phyloP scores from a whole-genome alignment of 306 rosid genomes.

The Ammopiptanthus mongolicus region DNA sequence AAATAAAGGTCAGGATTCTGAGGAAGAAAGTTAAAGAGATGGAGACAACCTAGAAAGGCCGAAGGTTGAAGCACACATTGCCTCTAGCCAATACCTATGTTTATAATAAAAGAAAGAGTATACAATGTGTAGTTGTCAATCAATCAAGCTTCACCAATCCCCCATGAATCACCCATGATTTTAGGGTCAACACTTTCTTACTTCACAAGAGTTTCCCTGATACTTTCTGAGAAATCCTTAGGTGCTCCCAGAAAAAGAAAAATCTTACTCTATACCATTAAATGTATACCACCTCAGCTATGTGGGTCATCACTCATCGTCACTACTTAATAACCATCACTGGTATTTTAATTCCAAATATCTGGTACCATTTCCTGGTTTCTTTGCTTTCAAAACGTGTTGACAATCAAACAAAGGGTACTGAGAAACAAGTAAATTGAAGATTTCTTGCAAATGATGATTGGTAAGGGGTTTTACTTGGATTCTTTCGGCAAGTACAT shows the following conservation, averaged over 20 bases:
- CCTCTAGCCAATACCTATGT: not conserved
- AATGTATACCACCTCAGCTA: not conserved
- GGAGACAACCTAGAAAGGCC: not conserved
- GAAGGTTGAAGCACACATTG: not conserved
- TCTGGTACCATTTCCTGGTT: not conserved
- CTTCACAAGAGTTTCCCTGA: not conserved
- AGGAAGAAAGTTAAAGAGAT: not conserved
- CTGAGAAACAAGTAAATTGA: not conserved
- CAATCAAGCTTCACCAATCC: not conserved
- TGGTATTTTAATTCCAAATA: not conserved
- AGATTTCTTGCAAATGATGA: not conserved
- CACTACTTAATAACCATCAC: not conserved
- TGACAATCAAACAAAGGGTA: slow-evolving; percentile 13
- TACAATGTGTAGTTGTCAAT: not conserved
- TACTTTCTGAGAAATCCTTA: not conserved
- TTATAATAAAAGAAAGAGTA: not conserved
- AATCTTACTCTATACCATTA: not conserved
- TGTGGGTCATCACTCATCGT: not conserved
- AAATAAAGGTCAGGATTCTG: not conserved
- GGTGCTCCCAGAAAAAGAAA: not conserved
- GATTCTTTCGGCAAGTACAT: slow-evolving; percentile 52
- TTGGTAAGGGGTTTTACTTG: slow-evolving; percentile 34
- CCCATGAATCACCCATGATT: not conserved
- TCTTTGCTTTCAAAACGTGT: not conserved
- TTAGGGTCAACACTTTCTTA: not conserved